Percentiles rank a stretch among this genome's conserved stretches.
These are phyloP conservation scores for Schizophyllum commune DNA, from an alignment of 1,284 basidiomycete genomes.

Conservation along the genomic window DNA sequence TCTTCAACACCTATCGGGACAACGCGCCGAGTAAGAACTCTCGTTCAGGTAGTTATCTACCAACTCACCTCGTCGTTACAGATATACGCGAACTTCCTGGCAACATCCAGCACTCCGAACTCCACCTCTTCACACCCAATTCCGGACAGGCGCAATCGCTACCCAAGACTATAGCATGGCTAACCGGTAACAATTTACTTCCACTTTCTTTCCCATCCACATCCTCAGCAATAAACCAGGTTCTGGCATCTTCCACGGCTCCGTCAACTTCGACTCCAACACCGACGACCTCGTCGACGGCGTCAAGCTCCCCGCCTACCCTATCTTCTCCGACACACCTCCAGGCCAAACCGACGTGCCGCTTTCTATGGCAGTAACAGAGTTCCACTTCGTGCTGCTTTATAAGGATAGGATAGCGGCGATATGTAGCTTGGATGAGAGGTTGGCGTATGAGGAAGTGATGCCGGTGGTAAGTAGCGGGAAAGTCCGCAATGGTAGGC, in stretches of 20 bases:
- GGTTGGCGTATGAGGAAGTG: constrained; percentile 76
- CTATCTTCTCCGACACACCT: constrained; percentile 25
- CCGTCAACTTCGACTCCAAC: constrained; percentile 56
- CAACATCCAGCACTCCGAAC: constrained; percentile 61
- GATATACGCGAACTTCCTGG: constrained; percentile 86
- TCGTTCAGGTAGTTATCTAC: constrained; percentile 10
- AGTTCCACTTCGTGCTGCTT: constrained; percentile 89
- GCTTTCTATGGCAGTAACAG: constrained; percentile 76
- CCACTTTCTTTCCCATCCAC: constrained; percentile 10
- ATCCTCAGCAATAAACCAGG: constrained; percentile 40
- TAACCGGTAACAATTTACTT: too few species aligned
- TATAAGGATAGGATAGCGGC: constrained; percentile 77
- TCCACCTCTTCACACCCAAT: constrained; percentile 70
- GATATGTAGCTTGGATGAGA: constrained; percentile 77
- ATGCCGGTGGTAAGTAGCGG: constrained; percentile 61
- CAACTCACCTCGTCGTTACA: constrained; percentile 24
- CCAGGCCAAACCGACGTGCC: constrained; percentile 36
- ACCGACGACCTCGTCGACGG: constrained; percentile 76
- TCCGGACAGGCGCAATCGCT: constrained; percentile 60
- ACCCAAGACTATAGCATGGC: constrained; percentile 77
- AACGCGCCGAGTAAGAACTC: constrained; percentile 65
- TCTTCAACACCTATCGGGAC: constrained; percentile 73
- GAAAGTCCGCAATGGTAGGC: neutral
- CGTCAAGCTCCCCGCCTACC: constrained; percentile 65
- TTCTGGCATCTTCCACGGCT: constrained; percentile 81